Base-by-base conservation (phyloP, 2,329 filamentous ascomycete species). In the Penicillium glabrum region DNA sequence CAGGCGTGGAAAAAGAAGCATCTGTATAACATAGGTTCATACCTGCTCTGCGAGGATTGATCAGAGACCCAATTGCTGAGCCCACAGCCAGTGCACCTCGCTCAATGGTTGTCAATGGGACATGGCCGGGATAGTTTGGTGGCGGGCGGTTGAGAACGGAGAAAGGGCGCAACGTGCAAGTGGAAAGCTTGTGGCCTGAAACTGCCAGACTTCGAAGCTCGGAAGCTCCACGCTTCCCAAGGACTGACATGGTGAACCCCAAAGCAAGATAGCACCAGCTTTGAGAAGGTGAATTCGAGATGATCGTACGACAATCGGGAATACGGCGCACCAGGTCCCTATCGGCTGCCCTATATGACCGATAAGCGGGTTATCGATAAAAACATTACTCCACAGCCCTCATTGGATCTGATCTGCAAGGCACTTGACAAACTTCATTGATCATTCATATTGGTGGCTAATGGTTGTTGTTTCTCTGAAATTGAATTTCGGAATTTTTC, bases 121-220 rank as follows among this genome's bases (percentile, higher is more conserved):
- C 86, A 84, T 99, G 95, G 75, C 92, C 91, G 1, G 90, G 87
- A 78, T 98, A 98, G 68, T 90, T 95, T 56, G 92, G 90, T 26
- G 85, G 83, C 50, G 93, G 93, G 7, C 95, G 89, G 74, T 89
- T 89, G 67, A 96, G 85, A 61, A 91, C 85, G 44, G 93, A 96
- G 80, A 97, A 96, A 33, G 74, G 71, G 60, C 84, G 79, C 41
- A 67, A 46, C 46, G 54, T 33, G 45, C 51, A 50, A 23, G n/a
- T 53, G 16, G 55, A 41, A 37, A 50, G 51, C 21, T 56, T 41
- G 51, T 61, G 29, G 10, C 48, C 46, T 19, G 56, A 35, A 13
- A 41, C 24, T 24, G 56, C 44, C 16, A 68, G 31, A 44, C 47
- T 56, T 13, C 65, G 63, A 39, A 62, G 51, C 44, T 54, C 46